Base-by-base conservation (phyloP, 306 rosid genomes). In the Vicia faba region DNA sequence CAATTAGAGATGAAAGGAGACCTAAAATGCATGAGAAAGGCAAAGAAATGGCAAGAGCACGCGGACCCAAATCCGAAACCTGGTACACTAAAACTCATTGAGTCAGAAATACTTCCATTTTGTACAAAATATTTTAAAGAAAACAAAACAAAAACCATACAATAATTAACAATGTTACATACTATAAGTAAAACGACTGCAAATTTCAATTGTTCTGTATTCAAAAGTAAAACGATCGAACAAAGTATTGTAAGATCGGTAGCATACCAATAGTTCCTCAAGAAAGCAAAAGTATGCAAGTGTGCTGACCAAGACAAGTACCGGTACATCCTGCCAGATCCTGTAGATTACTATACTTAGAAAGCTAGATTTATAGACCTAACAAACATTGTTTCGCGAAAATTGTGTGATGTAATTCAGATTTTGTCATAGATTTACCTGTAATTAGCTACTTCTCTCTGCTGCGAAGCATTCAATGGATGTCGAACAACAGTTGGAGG, bases 241-340 rank as follows among this genome's bases (percentile, higher is more conserved):
- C 36, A 23, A 14, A 33, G 38, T 9, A 33, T 33, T 33, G 38
- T 33, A 49, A 61, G 76, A 63, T 72, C 48, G 41, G 39, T 63
- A 56, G 40, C 81, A 64, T 86, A 91, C 97, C 96, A 91, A 80
- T 73, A 91, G 93, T 72, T 91, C 95, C 85, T 91, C 97, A 66
- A 88, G 63, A 75, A 91, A 91, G 85, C 97, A 88, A 84, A 91
- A 91, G 81, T 91, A 91, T 9, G 96, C 87, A 57, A 91, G 96
- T 86, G 85, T 91, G 95, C 97, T 87, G 84, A 91, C 80, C 78
- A 91, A 76, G 78, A 85, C 80, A 51, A 91, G 96, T 35, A 87
- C 86, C 6, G 91, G 91, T 36, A 87, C 62, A 56, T 85, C 89
- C 83, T 78, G 89, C 91, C 95, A 91, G 77, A 85, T 63, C 96